phyloP scores from a whole-genome alignment of 495 filamentous ascomycete genomes.

The Aeminium ludgeri region DNA sequence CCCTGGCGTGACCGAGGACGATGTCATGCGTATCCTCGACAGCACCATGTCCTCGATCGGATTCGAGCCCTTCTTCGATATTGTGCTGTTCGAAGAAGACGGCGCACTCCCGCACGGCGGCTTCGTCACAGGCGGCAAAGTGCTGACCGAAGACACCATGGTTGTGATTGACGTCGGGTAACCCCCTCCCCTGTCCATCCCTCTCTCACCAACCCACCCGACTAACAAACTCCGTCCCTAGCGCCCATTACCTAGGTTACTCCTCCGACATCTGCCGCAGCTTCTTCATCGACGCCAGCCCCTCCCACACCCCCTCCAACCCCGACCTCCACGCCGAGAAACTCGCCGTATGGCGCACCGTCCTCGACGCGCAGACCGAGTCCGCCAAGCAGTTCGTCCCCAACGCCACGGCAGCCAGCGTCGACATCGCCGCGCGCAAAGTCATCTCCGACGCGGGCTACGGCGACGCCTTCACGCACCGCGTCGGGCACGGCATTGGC shows the following conservation, averaged over 20 bases:
- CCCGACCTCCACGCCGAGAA: conserved; percentile 23
- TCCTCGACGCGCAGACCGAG: conserved; percentile 35
- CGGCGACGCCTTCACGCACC: conserved; percentile 36
- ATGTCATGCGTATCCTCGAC: conserved; percentile 34
- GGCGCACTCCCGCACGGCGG: conserved; percentile 38
- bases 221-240: too few relatives aligned
- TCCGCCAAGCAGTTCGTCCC: conserved; percentile 28
- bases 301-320: too few relatives aligned
- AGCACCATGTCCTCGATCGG: conserved; percentile 31
- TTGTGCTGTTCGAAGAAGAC: conserved; percentile 39
- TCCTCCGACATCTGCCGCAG: conserved; percentile 41
- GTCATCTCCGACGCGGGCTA: conserved; percentile 37
- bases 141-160: conserved; percentile 33
- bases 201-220: conserved; percentile 40
- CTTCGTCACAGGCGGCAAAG: conserved; percentile 30
- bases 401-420: conserved; percentile 32
- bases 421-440: conserved; percentile 36
- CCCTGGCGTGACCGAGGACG: conserved; percentile 33
- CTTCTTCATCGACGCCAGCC: conserved; percentile 25
- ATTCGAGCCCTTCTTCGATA: conserved; percentile 37
- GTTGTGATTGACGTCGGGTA: conserved; percentile 40
- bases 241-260: conserved; percentile 39
- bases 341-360: conserved; percentile 34
- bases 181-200: conserved; percentile 38
- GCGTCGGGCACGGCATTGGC: conserved; percentile 39